phyloP scores from a whole-genome alignment of 169 alveolate genomes.

The Cryptosporidium sp. region DNA sequence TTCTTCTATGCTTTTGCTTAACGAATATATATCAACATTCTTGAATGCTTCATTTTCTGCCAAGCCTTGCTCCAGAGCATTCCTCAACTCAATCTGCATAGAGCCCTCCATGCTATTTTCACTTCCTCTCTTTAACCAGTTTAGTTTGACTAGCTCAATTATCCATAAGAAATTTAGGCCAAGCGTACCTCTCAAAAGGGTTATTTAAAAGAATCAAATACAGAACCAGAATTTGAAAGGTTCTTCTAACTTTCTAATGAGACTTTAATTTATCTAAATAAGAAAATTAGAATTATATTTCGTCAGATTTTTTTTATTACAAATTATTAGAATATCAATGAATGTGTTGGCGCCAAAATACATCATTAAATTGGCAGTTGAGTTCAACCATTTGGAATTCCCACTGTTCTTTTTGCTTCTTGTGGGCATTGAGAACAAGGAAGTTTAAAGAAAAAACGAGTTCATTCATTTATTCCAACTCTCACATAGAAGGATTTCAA shows the following conservation, averaged over 20 bases:
- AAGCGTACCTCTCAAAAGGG: background rate
- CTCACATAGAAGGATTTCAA: background rate
- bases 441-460: no score
- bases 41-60: constrained; percentile 28
- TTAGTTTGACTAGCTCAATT: no score
- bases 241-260: no score
- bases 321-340: no score
- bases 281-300: no score
- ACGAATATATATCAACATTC: constrained; percentile 21
- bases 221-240: background rate
- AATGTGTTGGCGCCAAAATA: background rate
- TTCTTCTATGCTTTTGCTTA: constrained; percentile 50
- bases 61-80: constrained; percentile 42
- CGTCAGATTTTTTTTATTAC: no score
- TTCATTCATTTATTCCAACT: background rate
- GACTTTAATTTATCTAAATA: no score
- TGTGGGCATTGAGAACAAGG: no score
- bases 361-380: background rate
- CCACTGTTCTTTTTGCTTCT: no score
- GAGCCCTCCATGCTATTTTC: background rate
- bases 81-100: constrained; percentile 40
- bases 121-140: background rate
- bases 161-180: background rate
- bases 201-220: background rate
- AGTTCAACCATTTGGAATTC: background rate